Evolutionary conservation across 2,329 filamentous ascomycete genomes (phyloP).

Genomic region (Trichoderma afroharzianum): DNA sequence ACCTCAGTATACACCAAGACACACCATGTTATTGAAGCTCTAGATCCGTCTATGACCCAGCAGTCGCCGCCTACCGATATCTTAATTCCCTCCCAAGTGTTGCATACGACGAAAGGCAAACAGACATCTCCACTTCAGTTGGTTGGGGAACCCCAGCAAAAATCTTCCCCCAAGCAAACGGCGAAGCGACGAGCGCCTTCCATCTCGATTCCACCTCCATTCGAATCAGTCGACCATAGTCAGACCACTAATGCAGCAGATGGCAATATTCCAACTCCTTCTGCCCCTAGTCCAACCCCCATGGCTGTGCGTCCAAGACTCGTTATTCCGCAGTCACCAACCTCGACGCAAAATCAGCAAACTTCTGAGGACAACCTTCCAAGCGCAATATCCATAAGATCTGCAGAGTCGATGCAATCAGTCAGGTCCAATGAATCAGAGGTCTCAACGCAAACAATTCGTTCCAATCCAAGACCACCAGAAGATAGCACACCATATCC

Average conservation of each 20-base stretch:
- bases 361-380: conserved; percentile 7
- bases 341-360: conserved; percentile 11
- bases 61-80: background rate
- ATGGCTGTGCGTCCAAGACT: conserved; percentile 29
- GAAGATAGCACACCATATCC: conserved; percentile 33
- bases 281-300: conserved; percentile 34
- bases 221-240: background rate
- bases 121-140: background rate
- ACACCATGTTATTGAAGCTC: background rate
- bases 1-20: background rate
- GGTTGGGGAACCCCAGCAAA: background rate
- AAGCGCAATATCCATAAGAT: conserved; percentile 24
- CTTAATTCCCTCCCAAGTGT: background rate
- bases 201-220: background rate
- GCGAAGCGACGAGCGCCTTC: background rate
- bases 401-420: conserved; percentile 23
- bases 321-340: conserved; percentile 26
- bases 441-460: conserved; percentile 24
- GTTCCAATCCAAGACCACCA: conserved; percentile 27
- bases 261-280: conserved; percentile 30
- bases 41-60: background rate
- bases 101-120: background rate
- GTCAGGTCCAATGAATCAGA: conserved; percentile 23
- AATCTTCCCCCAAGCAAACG: background rate
- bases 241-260: background rate